Evolutionary conservation across 169 alveolate genomes (phyloP), one percentile per base, ranked within the genome.

Genomic region (Plasmodium knowlesi): DNA sequence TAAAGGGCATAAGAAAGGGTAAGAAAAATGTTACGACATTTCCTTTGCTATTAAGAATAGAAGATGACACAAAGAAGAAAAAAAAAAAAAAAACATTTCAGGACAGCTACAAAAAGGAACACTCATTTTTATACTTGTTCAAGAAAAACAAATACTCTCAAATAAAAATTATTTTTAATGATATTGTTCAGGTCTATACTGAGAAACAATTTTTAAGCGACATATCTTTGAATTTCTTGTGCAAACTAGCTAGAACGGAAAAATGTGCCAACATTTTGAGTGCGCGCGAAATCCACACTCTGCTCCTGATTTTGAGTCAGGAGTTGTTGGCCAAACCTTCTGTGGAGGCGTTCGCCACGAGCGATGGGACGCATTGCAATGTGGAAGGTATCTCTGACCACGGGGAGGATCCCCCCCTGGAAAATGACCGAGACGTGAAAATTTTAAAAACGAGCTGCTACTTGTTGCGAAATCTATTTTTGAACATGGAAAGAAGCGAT

Each of bases 371-470:
- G 19, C 61, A 12, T 50, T 2, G 22, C 22, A 8, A 50, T 50
- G 61, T 50, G 79, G 6, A 30, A 8, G 30, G 19, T 1, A 19
- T 14, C 41, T 9, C 67, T 16, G 78, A 54, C 25, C 70, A 57
- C 9, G 61, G 78, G 39, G 37, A 16, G 28, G 39, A 9, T 12
- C 19, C 41, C n/a, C 72, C 90, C 39, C 30, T 67, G 54, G 83
- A 25, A 10, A 88, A 76, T 46, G 90, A 88, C n/a, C 81, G 89
- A 78, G 82, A 88, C 34, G 5, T 3, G 16, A 88, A 79, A 41
- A 88, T 88, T 25, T 79, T 88, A 88, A 88, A 79, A 57, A 54
- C 72, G 2, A 88, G 94, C 32, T 88, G 94, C 54, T 88, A 73
- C 71, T 57, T 88, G n/a, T 41, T 88, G 53, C 80, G 74, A 67